Evolutionary conservation across 1,284 basidiomycete species (phyloP).

Genomic region (Athelia psychrophila): DNA sequence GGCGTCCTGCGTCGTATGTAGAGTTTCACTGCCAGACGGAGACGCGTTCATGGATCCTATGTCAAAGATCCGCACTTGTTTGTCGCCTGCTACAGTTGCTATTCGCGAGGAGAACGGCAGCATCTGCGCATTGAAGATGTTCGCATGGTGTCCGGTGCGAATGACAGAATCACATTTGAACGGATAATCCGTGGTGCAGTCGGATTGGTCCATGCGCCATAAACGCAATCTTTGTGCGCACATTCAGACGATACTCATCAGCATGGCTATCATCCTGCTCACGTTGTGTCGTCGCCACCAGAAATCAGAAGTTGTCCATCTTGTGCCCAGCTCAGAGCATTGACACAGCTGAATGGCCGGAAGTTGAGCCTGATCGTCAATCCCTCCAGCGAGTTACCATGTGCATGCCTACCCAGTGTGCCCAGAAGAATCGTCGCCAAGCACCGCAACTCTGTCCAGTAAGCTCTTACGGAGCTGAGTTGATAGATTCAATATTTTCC

Average conservation of each 20-base stretch:
- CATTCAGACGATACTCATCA: background rate
- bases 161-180: slow-evolving; percentile 65
- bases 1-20: slow-evolving; percentile 42
- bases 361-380: background rate
- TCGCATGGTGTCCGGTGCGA: slow-evolving; percentile 77
- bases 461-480: background rate
- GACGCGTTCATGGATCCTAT: slow-evolving; percentile 44
- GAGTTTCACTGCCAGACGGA: slow-evolving; percentile 30
- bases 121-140: slow-evolving; percentile 88
- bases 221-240: slow-evolving; percentile 51
- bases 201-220: slow-evolving; percentile 54
- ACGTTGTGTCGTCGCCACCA: slow-evolving; percentile 85
- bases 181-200: slow-evolving; percentile 44
- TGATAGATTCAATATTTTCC: background rate
- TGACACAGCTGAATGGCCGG: slow-evolving; percentile 61
- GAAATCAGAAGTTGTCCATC: slow-evolving; percentile 74
- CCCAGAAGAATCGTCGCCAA: slow-evolving; percentile 53
- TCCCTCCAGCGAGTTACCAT: slow-evolving; percentile 1
- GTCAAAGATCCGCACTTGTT: slow-evolving; percentile 82
- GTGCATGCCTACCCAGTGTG: slow-evolving; percentile 61
- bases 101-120: slow-evolving; percentile 72
- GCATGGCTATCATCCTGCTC: slow-evolving; percentile 27
- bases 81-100: slow-evolving; percentile 78
- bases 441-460: slow-evolving; percentile 54
- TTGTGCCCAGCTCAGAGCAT: slow-evolving; percentile 81